A percentile compares a stretch with the other conserved stretches of the same genome.
Conservation (phyloP, 2,329 filamentous ascomycete species). For the Pseudogymnoascus sp. region DNA sequence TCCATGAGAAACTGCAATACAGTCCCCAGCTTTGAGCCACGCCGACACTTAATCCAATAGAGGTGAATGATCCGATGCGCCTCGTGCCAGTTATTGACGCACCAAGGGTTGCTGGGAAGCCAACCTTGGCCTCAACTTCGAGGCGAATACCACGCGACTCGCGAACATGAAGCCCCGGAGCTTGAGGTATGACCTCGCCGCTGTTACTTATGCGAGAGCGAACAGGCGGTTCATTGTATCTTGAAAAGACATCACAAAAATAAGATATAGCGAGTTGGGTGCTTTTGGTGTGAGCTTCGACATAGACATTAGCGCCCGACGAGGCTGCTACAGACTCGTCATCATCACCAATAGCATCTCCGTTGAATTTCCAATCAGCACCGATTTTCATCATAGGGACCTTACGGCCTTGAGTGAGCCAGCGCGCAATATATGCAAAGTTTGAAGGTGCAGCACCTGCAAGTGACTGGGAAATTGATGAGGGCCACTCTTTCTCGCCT, state of each 20-base stretch:
- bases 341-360: neutral
- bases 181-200: neutral
- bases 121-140: conserved; percentile 25
- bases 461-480: neutral
- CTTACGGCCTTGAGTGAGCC: neutral
- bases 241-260: conserved; percentile 4
- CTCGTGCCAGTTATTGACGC: conserved; percentile 31
- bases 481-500: neutral
- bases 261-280: neutral
- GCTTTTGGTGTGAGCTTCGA: neutral
- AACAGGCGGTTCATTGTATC: conserved; percentile 8
- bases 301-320: neutral
- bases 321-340: neutral
- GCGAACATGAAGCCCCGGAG: conserved; percentile 20
- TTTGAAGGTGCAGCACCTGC: neutral
- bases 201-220: conserved; percentile 9
- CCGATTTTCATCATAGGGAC: neutral
- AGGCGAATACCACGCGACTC: conserved; percentile 17
- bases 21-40: conserved; percentile 29
- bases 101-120: conserved; percentile 23
- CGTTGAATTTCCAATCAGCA: neutral
- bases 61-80: conserved; percentile 30
- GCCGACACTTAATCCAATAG: conserved; percentile 31
- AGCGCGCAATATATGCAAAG: neutral
- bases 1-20: conserved; percentile 32